phyloP scores from a whole-genome alignment of 371 early-diverging fungal species.

The Rhizomucor pusillus region DNA sequence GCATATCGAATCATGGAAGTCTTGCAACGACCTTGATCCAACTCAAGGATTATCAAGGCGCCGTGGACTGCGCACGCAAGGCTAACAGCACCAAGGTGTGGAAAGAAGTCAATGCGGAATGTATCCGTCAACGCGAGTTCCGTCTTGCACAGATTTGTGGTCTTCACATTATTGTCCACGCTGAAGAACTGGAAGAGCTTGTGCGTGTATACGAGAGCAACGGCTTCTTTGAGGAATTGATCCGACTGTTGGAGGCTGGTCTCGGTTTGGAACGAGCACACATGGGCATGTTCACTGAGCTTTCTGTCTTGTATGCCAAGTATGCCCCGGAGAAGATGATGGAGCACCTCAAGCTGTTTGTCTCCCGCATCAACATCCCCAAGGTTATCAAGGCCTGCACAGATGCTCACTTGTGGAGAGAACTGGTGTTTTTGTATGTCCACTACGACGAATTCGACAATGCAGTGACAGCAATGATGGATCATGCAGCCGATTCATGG shows the following conservation, averaged over 20 bases:
- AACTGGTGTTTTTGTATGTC: conserved; percentile 94
- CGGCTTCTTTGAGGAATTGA: conserved; percentile 89
- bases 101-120: conserved; percentile 95
- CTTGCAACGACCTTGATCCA: conserved; percentile 94
- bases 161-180: conserved; percentile 91
- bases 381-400: conserved; percentile 96
- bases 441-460: conserved; percentile 98
- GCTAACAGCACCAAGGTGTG: conserved; percentile 96
- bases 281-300: conserved; percentile 99
- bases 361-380: conserved; percentile 96
- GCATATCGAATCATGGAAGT: conserved; percentile 94
- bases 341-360: conserved; percentile 95
- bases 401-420: conserved; percentile 92
- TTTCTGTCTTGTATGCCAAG: conserved; percentile 94
- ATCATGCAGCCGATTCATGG: conserved; percentile 88
- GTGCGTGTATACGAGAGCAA: conserved; percentile 84
- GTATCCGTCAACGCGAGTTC: conserved; percentile 92
- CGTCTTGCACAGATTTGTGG: conserved; percentile 97
- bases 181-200: conserved; percentile 92
- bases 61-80: conserved; percentile 97
- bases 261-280: conserved; percentile 97
- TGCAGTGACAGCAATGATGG: conserved; percentile 92
- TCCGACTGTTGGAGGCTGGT: conserved; percentile 87
- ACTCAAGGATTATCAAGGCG: conserved; percentile 91
- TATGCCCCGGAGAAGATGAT: conserved; percentile 91